phyloP scores from a whole-genome alignment of 2,329 filamentous ascomycete genomes.

The Diaporthe helianthi region DNA sequence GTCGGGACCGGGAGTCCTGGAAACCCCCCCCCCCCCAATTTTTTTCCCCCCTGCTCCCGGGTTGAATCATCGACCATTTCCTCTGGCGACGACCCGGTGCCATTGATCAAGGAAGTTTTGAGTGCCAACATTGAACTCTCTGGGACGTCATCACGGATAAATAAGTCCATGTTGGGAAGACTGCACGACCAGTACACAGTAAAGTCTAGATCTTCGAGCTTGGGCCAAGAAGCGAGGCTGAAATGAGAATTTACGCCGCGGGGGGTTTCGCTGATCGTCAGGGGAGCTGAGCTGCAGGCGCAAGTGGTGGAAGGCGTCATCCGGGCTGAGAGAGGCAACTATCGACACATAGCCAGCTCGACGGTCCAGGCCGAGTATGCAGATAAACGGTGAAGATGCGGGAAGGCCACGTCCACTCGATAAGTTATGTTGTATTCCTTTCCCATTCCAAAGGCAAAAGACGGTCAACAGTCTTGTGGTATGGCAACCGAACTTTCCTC shows the following conservation, averaged over 20 bases:
- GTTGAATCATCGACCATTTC: neutral
- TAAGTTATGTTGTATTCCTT: neutral
- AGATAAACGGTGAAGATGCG: conserved; percentile 1
- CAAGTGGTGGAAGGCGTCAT: conserved; percentile 1
- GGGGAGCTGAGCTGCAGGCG: conserved; percentile 28
- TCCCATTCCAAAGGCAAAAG: conserved; percentile 7
- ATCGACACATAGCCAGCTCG: conserved; percentile 33
- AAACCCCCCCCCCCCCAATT: no score
- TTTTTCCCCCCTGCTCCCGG: neutral
- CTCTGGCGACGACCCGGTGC: neutral
- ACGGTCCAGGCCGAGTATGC: conserved; percentile 14
- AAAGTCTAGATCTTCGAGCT: conserved; percentile 6
- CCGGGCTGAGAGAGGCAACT: conserved; percentile 14
- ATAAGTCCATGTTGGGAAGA: conserved; percentile 6
- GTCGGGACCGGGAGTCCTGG: neutral
- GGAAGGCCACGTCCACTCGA: conserved; percentile 5
- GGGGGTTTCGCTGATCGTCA: conserved; percentile 30
- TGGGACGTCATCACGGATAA: neutral
- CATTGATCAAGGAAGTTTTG: neutral
- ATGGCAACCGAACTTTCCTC: conserved; percentile 24
- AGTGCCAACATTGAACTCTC: neutral
- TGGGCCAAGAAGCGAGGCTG: conserved; percentile 27
- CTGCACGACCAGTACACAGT: no score
- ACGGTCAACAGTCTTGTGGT: conserved; percentile 30
- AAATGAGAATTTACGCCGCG: conserved; percentile 24